phyloP scores from a whole-genome alignment of 495 filamentous ascomycete genomes.

The Aspergillus bertholletiae region DNA sequence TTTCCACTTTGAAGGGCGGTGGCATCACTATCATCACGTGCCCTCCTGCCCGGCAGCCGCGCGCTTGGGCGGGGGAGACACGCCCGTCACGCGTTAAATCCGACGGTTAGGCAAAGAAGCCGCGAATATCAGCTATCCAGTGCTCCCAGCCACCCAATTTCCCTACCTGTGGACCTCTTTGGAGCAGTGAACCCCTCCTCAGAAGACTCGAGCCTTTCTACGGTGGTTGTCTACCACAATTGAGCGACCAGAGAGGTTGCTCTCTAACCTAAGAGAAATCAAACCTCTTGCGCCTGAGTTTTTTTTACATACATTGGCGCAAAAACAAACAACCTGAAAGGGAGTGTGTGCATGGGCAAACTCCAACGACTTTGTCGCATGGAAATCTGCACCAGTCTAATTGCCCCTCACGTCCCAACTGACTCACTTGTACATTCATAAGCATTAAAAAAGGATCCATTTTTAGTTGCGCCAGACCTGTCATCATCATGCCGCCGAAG shows the following conservation, averaged over 20 bases:
- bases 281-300: neutral
- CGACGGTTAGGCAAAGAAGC: constrained; percentile 6
- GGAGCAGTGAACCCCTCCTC: neutral
- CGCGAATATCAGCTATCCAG: too few species aligned
- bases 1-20: constrained; percentile 9
- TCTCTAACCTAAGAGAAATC: neutral
- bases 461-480: neutral
- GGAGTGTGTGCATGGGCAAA: neutral
- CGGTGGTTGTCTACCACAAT: neutral
- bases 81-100: constrained; percentile 16
- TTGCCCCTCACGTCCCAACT: neutral
- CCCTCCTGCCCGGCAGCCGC: neutral
- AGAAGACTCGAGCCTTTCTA: neutral
- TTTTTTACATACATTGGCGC: neutral
- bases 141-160: constrained; percentile 6
- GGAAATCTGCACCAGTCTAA: neutral
- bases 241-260: neutral
- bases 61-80: constrained; percentile 6
- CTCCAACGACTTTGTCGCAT: neutral
- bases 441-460: neutral
- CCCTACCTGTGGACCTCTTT: neutral
- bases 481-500: constrained; percentile 26
- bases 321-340: neutral
- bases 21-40: constrained; percentile 13
- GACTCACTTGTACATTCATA: neutral